Evolutionary conservation across 768 basidiomycete species (phyloP), one percentile per base, ranked within the genome.

Genomic region (Rhodotorula babjevae): DNA sequence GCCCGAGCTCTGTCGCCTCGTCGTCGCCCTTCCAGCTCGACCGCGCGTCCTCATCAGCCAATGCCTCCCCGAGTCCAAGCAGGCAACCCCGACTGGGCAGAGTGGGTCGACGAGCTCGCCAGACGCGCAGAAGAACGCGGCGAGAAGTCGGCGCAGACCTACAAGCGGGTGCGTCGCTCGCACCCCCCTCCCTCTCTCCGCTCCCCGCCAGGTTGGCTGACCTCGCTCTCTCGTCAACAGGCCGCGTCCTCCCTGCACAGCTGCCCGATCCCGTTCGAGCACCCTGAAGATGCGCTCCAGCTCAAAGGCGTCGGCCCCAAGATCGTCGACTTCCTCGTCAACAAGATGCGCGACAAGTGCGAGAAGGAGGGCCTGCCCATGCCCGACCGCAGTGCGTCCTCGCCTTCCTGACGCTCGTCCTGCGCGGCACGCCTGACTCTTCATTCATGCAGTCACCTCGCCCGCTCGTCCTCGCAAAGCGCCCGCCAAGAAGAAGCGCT

Each of bases 81-180:
- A 10, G 74, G 74, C 27, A 75, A 75, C 64, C 74, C 74, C 0
- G 49, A 71, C 10, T 75, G 74, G 74, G 61, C 66, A 7, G 50
- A 66, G 21, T 75, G 69, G 74, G 33, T 75, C 31, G 55, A 69
- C 33, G 44, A 65, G 14, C 50, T 66, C 58, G 74, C 46, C 2
- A 14, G 36, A 16, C 44, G 33, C 23, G 12, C 29, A 21, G 67
- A 68, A 7, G 69, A 64, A 9, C 33, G 33, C 12, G 74, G 69
- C 14, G 25, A 21, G 10, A 75, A 75, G 55, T 42, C 64, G 1
- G 55, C 56, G 0, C 56, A 69, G 40, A 23, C 70, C 11, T 75
- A 61, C 65, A 71, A 66, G 21, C 68, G 53, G 55, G 73, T 74
- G 18, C 47, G 69, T 27, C 58, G 29, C 19, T 23, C 40, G 12